Conservation (phyloP, 2,329 filamentous ascomycete genomes). For the Monilinia fructicola region DNA sequence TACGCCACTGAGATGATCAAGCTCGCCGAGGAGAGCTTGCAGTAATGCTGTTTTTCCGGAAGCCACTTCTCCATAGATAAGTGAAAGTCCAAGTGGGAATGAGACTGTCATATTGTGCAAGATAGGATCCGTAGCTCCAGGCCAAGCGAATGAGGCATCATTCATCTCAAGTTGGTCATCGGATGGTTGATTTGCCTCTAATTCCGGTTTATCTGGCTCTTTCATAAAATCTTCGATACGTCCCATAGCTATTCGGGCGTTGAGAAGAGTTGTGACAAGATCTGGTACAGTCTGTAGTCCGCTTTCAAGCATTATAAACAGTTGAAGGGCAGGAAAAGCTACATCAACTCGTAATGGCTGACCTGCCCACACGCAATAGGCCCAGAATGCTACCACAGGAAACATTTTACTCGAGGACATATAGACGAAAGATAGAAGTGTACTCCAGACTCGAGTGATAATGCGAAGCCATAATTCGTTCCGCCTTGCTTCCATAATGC, state of each 20-base stretch:
- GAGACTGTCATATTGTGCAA: slow-evolving; percentile 54
- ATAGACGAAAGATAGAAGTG: slow-evolving; percentile 67
- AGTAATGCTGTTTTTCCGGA: slow-evolving; percentile 57
- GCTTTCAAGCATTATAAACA: slow-evolving; percentile 73
- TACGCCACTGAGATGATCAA: slow-evolving; percentile 34
- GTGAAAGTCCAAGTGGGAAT: slow-evolving; percentile 57
- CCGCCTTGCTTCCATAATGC: slow-evolving; percentile 66
- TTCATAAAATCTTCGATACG: slow-evolving; percentile 85
- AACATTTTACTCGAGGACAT: slow-evolving; percentile 71
- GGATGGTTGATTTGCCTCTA: slow-evolving; percentile 39
- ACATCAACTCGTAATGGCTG: slow-evolving; percentile 72
- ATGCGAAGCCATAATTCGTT: slow-evolving; percentile 66
- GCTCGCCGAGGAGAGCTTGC: slow-evolving; percentile 39
- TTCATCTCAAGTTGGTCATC: slow-evolving; percentile 50
- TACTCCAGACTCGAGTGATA: slow-evolving; percentile 60
- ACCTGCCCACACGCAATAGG: slow-evolving; percentile 72
- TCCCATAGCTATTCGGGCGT: slow-evolving; percentile 77
- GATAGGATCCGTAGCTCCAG: slow-evolving; percentile 60
- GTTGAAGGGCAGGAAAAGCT: slow-evolving; percentile 80
- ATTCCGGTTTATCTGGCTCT: slow-evolving; percentile 72
- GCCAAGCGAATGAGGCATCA: slow-evolving; percentile 76
- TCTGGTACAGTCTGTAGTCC: slow-evolving; percentile 73
- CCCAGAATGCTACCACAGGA: slow-evolving; percentile 76
- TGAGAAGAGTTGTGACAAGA: slow-evolving; percentile 73
- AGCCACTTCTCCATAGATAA: slow-evolving; percentile 63